Conservation (phyloP, 108 stramenopile genomes). For the Parietichytrium sp. region DNA sequence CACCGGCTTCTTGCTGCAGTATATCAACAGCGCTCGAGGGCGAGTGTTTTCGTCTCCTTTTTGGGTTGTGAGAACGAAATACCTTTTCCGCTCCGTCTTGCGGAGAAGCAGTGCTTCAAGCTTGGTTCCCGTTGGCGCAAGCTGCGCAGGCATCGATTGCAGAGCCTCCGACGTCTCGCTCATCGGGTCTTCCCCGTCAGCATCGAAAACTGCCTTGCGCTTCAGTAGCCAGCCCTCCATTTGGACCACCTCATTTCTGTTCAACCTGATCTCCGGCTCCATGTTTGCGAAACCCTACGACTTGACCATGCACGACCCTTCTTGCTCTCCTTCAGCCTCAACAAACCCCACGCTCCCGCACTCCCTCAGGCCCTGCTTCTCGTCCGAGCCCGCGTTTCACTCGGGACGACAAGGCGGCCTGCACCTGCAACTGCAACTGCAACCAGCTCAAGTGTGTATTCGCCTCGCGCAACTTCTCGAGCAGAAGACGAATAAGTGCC, state of each 20-base stretch:
- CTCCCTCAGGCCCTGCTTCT: too few species aligned
- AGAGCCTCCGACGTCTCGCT: not conserved
- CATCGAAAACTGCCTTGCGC: not conserved
- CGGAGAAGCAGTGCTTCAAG: slow-evolving; percentile 5
- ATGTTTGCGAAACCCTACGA: too few species aligned
- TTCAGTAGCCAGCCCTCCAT: slow-evolving; percentile 37
- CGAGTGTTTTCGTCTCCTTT: not conserved
- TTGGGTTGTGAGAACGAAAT: slow-evolving; percentile 31
- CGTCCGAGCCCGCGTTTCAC: too few species aligned
- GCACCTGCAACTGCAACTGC: too few species aligned
- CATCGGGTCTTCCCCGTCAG: not conserved
- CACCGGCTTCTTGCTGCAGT: not conserved
- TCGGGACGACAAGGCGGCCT: too few species aligned
- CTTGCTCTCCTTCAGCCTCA: too few species aligned
- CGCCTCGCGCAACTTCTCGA: too few species aligned
- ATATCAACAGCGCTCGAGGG: not conserved
- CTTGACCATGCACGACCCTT: too few species aligned
- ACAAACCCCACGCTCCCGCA: too few species aligned
- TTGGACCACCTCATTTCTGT: slow-evolving; percentile 23
- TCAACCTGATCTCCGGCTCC: not conserved
- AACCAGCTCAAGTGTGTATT: too few species aligned
- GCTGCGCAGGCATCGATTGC: not conserved
- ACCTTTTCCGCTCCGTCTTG: not conserved
- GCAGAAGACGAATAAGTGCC: too few species aligned
- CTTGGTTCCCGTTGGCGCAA: not conserved